These are phyloP conservation scores for Pogostemon cablin DNA, from an alignment of 257 asterid genomes.

Conservation along the genomic window DNA sequence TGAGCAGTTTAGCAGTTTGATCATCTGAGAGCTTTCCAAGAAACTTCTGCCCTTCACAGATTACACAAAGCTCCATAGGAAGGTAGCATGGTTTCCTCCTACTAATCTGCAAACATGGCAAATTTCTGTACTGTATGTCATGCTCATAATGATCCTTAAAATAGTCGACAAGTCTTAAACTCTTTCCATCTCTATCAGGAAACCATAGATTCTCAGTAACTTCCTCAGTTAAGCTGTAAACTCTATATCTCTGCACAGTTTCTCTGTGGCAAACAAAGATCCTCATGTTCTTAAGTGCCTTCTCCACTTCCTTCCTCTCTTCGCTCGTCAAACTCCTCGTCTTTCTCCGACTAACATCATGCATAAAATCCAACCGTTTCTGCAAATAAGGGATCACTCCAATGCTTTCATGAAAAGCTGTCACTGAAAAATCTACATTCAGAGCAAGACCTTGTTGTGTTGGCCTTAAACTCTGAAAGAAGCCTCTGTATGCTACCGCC, in stretches of 20 bases:
- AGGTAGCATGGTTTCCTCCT: conserved; percentile 87
- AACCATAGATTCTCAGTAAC: conserved; percentile 65
- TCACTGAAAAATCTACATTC: conserved; percentile 87
- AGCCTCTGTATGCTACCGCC: conserved; percentile 80
- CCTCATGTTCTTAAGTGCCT: conserved; percentile 70
- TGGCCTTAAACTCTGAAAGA: conserved; percentile 91
- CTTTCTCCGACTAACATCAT: conserved; percentile 47
- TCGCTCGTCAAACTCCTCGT: conserved; percentile 46
- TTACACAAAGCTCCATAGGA: conserved; percentile 94
- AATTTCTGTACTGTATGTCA: conserved; percentile 63
- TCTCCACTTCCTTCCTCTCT: conserved; percentile 80
- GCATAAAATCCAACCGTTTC: conserved; percentile 68
- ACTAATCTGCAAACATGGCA: conserved; percentile 92
- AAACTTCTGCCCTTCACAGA: conserved; percentile 98
- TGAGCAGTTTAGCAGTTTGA: conserved; percentile 80
- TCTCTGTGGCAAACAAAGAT: conserved; percentile 89
- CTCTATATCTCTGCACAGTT: conserved; percentile 78
- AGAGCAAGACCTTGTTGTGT: conserved; percentile 95
- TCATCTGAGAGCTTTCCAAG: conserved; percentile 93
- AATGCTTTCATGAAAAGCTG: conserved; percentile 91
- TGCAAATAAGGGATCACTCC: conserved; percentile 83
- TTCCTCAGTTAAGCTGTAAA: conserved; percentile 71
- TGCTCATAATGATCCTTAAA: conserved; percentile 86
- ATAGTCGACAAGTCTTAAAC: conserved; percentile 56
- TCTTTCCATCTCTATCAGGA: conserved; percentile 77